Percentiles rank a stretch among this genome's conserved stretches.
Conservation (phyloP, 1,284 basidiomycete genomes). For the Crucibulum parvulum region DNA sequence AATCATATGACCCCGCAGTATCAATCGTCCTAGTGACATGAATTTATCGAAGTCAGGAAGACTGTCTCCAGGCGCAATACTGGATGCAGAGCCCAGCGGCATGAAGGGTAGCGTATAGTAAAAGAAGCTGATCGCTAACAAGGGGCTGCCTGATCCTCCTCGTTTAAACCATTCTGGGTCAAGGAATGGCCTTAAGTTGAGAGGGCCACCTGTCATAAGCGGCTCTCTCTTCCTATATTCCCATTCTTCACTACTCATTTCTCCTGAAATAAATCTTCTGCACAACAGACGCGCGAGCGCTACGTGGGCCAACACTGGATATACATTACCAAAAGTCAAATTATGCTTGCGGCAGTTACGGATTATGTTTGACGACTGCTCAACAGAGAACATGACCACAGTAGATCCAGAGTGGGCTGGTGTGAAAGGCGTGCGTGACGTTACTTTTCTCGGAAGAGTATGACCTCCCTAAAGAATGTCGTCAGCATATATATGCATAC, state of each 20-base stretch:
- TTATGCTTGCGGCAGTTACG: conserved; percentile 45
- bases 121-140: conserved; percentile 52
- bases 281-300: conserved; percentile 59
- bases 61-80: conserved; percentile 33
- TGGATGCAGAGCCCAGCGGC: conserved; percentile 46
- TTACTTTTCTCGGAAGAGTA: conserved; percentile 52
- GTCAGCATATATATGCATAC: not conserved
- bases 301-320: conserved; percentile 59
- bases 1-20: conserved; percentile 46
- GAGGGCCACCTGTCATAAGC: conserved; percentile 54
- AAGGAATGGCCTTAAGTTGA: conserved; percentile 60
- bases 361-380: conserved; percentile 28
- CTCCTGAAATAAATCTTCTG: conserved; percentile 51
- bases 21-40: conserved; percentile 52
- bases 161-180: conserved; percentile 52
- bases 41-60: conserved; percentile 49
- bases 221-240: conserved; percentile 55
- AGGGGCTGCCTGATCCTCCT: conserved; percentile 53
- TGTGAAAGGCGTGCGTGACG: conserved; percentile 37
- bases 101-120: conserved; percentile 55
- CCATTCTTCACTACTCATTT: conserved; percentile 60
- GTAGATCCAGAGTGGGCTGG: conserved; percentile 41
- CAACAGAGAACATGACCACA: conserved; percentile 27
- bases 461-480: conserved; percentile 56
- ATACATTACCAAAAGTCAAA: conserved; percentile 59